Percentiles rank a stretch among this genome's conserved stretches.
These are phyloP conservation scores for Kluyveromyces lactis DNA, from an alignment of 805 yeast species.

Conservation along the genomic window DNA sequence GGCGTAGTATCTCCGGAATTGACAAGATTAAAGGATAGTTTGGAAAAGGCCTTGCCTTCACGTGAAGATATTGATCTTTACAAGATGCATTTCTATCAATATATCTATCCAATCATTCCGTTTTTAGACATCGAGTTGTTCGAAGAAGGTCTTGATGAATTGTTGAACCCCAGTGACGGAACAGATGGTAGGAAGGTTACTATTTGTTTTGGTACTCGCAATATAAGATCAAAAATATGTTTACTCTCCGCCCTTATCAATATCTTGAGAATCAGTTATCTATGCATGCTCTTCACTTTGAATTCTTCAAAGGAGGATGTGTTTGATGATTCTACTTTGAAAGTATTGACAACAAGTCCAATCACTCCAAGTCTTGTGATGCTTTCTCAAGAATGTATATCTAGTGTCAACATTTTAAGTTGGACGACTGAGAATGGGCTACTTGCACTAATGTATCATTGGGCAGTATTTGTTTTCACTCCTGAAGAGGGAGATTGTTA, in stretches of 20 bases:
- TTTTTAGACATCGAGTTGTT: conserved; percentile 22
- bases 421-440: conserved; percentile 27
- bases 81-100: conserved; percentile 21
- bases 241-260: conserved; percentile 20
- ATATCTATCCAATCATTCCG: conserved; percentile 22
- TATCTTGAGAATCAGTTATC: conserved; percentile 22
- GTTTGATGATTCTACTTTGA: conserved; percentile 8
- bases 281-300: conserved; percentile 18
- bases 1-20: conserved; percentile 22
- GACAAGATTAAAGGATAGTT: conserved; percentile 13
- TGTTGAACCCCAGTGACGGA: conserved; percentile 13
- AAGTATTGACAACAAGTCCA: conserved; percentile 18
- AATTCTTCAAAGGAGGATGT: conserved; percentile 9
- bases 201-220: conserved; percentile 19
- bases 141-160: conserved; percentile 21
- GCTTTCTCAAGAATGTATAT: conserved; percentile 22
- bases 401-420: conserved; percentile 24
- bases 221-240: conserved; percentile 24
- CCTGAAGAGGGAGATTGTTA: conserved; percentile 30
- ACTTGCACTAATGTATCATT: conserved; percentile 24
- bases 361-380: conserved; percentile 20
- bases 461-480: conserved; percentile 28
- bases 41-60: conserved; percentile 24
- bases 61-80: conserved; percentile 16
- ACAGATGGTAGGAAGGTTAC: conserved; percentile 14